phyloP scores from a whole-genome alignment of 2,329 filamentous ascomycete species.

The Arachnomyces sp. region DNA sequence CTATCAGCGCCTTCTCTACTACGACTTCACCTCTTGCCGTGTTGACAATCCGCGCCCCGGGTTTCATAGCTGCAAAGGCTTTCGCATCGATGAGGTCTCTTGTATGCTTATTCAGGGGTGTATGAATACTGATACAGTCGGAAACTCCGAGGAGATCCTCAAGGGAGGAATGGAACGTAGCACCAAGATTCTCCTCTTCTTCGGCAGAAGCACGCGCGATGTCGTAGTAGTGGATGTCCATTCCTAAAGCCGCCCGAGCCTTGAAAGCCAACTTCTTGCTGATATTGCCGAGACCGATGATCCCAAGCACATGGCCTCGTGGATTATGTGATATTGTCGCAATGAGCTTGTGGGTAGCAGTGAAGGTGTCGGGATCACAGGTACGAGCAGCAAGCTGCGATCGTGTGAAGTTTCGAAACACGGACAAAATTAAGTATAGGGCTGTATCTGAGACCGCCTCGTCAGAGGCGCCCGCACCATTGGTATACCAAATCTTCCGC shows the following conservation, averaged over 20 bases:
- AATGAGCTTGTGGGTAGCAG: conserved; percentile 39
- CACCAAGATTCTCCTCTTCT: conserved; percentile 33
- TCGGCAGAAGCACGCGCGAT: conserved; percentile 31
- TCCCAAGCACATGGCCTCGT: conserved; percentile 41
- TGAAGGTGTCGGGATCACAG: conserved; percentile 32
- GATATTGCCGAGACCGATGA: conserved; percentile 48
- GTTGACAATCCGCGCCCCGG: too few species aligned
- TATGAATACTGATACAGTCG: too few species aligned
- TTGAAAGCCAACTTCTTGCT: conserved; percentile 43
- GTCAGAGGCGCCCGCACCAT: too few species aligned
- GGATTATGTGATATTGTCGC: conserved; percentile 46
- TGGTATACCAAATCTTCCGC: conserved; percentile 37
- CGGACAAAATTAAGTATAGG: conserved; percentile 37
- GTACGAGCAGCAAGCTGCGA: conserved; percentile 42
- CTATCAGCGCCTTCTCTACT: too few species aligned
- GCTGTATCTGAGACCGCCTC: conserved; percentile 40
- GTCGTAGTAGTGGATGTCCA: conserved; percentile 50
- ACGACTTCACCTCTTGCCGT: too few species aligned
- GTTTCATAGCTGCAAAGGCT: too few species aligned
- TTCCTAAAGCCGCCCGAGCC: conserved; percentile 40
- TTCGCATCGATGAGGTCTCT: too few species aligned
- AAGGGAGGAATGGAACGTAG: conserved; percentile 35
- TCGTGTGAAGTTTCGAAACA: conserved; percentile 46
- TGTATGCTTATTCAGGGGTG: too few species aligned
- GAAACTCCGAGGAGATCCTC: conserved; percentile 35